Conservation (phyloP, 2,329 filamentous ascomycete genomes). For the Penicillium sp. region DNA sequence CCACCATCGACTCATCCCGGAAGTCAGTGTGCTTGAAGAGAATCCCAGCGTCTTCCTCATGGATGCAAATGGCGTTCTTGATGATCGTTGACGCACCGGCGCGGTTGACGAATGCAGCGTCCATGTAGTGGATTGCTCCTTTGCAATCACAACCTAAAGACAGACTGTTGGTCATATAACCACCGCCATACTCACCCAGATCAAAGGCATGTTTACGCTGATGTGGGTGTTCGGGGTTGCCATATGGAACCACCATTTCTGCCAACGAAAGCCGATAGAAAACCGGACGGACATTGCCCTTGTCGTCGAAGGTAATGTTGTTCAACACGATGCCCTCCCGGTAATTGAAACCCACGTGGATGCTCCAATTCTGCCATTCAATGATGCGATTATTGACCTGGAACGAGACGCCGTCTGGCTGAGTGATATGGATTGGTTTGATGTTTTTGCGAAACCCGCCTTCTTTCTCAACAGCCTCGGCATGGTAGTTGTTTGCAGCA, state of each 20-base stretch:
- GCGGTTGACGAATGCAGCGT: slow-evolving; percentile 75
- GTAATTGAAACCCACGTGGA: slow-evolving; percentile 94
- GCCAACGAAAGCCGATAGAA: slow-evolving; percentile 86
- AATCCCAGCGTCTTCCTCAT: slow-evolving; percentile 88
- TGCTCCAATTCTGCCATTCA: slow-evolving; percentile 88
- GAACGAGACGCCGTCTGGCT: slow-evolving; percentile 86
- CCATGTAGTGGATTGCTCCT: slow-evolving; percentile 76
- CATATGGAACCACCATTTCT: slow-evolving; percentile 86
- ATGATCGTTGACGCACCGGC: slow-evolving; percentile 70
- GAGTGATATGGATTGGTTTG: slow-evolving; percentile 82
- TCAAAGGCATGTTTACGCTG: slow-evolving; percentile 47
- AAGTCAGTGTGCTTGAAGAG: slow-evolving; percentile 95
- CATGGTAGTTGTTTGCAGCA: slow-evolving; percentile 72
- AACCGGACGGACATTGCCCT: slow-evolving; percentile 66
- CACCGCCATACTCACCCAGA: slow-evolving; percentile 44
- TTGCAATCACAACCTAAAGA: slow-evolving; percentile 43
- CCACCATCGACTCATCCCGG: slow-evolving; percentile 78
- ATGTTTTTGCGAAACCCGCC: slow-evolving; percentile 72
- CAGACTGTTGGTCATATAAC: slow-evolving; percentile 47
- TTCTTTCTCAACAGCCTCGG: slow-evolving; percentile 62
- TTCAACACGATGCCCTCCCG: slow-evolving; percentile 84
- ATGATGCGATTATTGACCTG: slow-evolving; percentile 66
- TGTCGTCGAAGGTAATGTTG: slow-evolving; percentile 85
- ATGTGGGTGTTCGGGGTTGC: slow-evolving; percentile 46
- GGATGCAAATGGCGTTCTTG: slow-evolving; percentile 92